Evolutionary conservation across 2,329 filamentous ascomycete genomes (phyloP).

Genomic region (Domatiomyces catenatus): DNA sequence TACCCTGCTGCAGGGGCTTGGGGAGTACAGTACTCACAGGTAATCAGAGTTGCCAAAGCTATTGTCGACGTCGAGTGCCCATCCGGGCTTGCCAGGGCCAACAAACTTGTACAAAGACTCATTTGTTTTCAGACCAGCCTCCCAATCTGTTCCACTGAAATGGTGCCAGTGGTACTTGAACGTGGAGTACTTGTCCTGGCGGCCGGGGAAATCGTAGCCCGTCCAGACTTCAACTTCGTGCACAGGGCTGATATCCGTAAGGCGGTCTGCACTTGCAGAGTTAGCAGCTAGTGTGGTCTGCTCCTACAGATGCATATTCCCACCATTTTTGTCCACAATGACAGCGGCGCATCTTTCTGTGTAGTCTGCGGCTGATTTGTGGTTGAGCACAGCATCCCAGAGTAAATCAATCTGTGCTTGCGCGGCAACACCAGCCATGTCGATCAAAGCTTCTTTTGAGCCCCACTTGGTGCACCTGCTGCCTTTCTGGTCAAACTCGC

Average conservation of each 20-base stretch:
- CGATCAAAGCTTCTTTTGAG: slow-evolving; percentile 42
- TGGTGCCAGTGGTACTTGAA: slow-evolving; percentile 53
- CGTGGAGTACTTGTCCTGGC: slow-evolving; percentile 43
- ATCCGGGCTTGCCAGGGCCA: slow-evolving; percentile 45
- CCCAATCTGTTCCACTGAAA: slow-evolving; percentile 54
- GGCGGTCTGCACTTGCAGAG: neutral
- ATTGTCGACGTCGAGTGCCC: slow-evolving; percentile 46
- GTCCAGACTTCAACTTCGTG: slow-evolving; percentile 55
- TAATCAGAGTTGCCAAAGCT: slow-evolving; percentile 50
- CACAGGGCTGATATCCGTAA: slow-evolving; percentile 34
- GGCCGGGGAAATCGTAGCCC: slow-evolving; percentile 49
- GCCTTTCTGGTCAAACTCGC: slow-evolving; percentile 60
- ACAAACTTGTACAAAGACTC: slow-evolving; percentile 49
- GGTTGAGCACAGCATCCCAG: slow-evolving; percentile 59
- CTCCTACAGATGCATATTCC: slow-evolving; percentile 1
- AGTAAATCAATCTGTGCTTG: slow-evolving; percentile 42
- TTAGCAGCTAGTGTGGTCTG: neutral
- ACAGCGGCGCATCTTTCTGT: slow-evolving; percentile 48
- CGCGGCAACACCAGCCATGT: slow-evolving; percentile 37
- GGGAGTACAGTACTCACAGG: slow-evolving; percentile 15
- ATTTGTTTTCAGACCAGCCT: slow-evolving; percentile 40
- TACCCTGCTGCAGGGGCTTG: neutral
- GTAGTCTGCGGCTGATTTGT: slow-evolving; percentile 53
- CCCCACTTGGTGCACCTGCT: slow-evolving; percentile 53
- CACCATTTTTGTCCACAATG: slow-evolving; percentile 44